Conservation (phyloP, 1,284 basidiomycete species). For the Irpex sp. region DNA sequence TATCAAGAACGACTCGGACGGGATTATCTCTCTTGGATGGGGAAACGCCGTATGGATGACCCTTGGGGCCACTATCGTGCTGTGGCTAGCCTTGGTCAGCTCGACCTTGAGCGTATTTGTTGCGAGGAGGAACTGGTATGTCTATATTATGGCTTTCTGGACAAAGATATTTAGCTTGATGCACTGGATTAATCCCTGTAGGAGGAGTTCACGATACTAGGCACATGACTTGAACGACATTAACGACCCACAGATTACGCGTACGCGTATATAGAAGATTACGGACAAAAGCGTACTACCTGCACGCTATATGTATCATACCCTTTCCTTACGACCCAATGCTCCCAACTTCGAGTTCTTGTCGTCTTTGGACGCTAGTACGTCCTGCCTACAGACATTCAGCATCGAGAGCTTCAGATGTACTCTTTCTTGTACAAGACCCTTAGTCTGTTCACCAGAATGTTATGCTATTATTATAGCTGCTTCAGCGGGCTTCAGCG, state of each 20-base stretch:
- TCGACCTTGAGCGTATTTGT: slow-evolving; percentile 35
- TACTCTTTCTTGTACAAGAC: not conserved
- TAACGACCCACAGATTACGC: not conserved
- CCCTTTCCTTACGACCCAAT: no score
- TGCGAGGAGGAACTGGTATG: slow-evolving; percentile 5
- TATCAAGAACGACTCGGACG: slow-evolving; percentile 37
- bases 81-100: slow-evolving; percentile 41
- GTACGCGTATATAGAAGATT: not conserved
- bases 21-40: slow-evolving; percentile 34
- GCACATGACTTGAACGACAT: not conserved
- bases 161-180: not conserved
- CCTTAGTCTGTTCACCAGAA: not conserved
- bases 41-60: slow-evolving; percentile 53
- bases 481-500: no score
- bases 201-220: not conserved
- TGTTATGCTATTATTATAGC: no score
- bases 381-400: no score
- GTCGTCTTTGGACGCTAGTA: not conserved
- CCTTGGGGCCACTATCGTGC: slow-evolving; percentile 40
- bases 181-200: not conserved
- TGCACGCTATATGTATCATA: no score
- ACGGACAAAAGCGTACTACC: no score
- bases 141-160: not conserved
- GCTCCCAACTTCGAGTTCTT: not conserved
- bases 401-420: not conserved